Percentiles rank a stretch among this genome's conserved stretches.
These are phyloP conservation scores for Ocimum tenuiflorum DNA, from an alignment of 257 asterid species.

Conservation along the genomic window DNA sequence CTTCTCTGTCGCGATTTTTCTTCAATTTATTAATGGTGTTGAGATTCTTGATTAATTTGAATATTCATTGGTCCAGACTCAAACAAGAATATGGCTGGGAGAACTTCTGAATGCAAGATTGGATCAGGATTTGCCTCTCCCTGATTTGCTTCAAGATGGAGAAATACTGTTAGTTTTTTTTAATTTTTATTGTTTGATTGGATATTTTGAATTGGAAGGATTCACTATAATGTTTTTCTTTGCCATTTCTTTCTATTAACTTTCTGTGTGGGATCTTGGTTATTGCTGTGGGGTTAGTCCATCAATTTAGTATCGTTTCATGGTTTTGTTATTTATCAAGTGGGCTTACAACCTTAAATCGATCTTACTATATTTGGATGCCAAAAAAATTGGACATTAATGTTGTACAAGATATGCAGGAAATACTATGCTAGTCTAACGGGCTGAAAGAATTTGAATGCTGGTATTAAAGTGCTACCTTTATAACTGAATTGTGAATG, in stretches of 20 bases:
- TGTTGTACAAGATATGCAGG: neutral
- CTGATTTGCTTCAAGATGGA: constrained; percentile 94
- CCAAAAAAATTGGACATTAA: neutral
- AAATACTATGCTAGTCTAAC: neutral
- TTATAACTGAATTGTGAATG: neutral
- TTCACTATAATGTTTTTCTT: neutral
- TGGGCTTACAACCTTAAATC: neutral
- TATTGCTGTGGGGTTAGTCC: constrained; percentile 4
- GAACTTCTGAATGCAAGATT: constrained; percentile 56
- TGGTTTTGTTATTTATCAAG: neutral
- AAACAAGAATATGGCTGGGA: constrained; percentile 81
- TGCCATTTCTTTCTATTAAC: neutral
- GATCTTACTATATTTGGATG: neutral
- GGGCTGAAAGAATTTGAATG: neutral
- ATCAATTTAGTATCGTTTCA: neutral
- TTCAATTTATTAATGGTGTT: neutral
- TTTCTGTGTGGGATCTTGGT: constrained; percentile 5
- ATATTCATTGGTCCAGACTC: constrained; percentile 40
- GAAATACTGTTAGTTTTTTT: constrained; percentile 61
- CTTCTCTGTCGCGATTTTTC: neutral
- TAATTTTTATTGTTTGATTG: neutral
- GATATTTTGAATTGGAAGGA: neutral
- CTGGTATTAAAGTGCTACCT: neutral
- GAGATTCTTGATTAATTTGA: neutral
- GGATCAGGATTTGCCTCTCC: constrained; percentile 48